Conservation (phyloP, 1,139 yeast species). For the Arxiozyma heterogenica region DNA sequence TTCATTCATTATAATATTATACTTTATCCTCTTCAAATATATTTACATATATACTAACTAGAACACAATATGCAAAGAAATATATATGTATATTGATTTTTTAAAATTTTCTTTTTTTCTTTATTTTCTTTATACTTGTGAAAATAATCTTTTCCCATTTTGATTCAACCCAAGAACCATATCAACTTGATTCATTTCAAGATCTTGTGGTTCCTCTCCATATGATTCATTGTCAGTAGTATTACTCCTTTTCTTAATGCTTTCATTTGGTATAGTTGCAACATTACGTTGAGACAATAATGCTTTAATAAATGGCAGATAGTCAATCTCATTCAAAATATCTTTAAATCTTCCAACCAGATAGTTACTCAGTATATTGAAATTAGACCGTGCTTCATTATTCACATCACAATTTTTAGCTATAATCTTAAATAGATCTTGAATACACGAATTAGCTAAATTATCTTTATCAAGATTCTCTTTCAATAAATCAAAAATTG, state of each 20-base stretch:
- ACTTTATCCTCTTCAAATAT: no score
- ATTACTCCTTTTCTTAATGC: neutral
- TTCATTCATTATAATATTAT: no score
- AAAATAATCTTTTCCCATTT: conserved; percentile 2
- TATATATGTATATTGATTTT: no score
- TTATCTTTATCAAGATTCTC: conserved; percentile 48
- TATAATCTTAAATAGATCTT: conserved; percentile 57
- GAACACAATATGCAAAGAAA: neutral
- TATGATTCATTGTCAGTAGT: neutral
- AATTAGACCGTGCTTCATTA: conserved; percentile 32
- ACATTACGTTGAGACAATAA: conserved; percentile 11
- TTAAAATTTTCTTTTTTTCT: no score
- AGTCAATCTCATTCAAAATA: conserved; percentile 34
- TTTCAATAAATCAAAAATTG: conserved; percentile 43
- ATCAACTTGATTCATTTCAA: neutral
- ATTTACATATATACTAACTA: neutral
- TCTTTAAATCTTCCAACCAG: conserved; percentile 39
- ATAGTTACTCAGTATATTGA: conserved; percentile 41
- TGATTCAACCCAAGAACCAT: neutral
- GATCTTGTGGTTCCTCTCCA: neutral
- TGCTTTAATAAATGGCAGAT: conserved; percentile 30
- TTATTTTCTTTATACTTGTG: neutral
- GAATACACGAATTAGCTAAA: conserved; percentile 65
- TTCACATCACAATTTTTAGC: conserved; percentile 24
- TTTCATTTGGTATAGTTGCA: neutral